Conservation (phyloP, 495 filamentous ascomycete genomes). For the Penicillium arizonense region DNA sequence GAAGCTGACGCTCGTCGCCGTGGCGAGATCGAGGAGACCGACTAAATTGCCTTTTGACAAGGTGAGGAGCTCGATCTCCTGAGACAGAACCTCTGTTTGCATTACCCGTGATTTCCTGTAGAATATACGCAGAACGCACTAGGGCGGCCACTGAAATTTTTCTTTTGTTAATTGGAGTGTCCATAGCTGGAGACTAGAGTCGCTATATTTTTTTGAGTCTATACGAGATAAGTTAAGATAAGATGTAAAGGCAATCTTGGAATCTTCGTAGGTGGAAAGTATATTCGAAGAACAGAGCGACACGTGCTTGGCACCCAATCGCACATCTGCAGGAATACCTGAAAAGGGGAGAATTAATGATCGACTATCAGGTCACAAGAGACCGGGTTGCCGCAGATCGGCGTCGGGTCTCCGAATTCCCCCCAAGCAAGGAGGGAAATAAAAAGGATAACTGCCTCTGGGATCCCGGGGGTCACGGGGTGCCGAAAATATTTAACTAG, state of each 20-base stretch:
- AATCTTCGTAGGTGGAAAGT: no score
- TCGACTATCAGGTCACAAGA: slow-evolving; percentile 2
- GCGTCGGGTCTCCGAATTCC: not conserved
- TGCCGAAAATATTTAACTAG: slow-evolving; percentile 3
- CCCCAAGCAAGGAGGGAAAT: not conserved
- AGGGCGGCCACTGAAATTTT: slow-evolving; percentile 26
- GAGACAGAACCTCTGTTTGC: slow-evolving; percentile 26
- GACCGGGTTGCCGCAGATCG: slow-evolving; percentile 7
- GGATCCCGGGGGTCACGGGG: slow-evolving; percentile 2
- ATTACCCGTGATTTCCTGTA: slow-evolving; percentile 38
- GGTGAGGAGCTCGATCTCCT: slow-evolving; percentile 10
- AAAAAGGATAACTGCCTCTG: not conserved
- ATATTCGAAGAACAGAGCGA: not conserved
- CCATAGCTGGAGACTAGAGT: slow-evolving; percentile 1
- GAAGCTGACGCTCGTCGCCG: slow-evolving; percentile 56
- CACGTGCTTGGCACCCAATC: not conserved
- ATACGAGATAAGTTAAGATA: no score
- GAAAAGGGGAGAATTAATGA: not conserved
- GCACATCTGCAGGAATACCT: not conserved
- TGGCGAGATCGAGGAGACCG: slow-evolving; percentile 44
- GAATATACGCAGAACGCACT: slow-evolving; percentile 33
- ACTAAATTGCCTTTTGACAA: slow-evolving; percentile 34
- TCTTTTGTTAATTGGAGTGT: slow-evolving; percentile 19
- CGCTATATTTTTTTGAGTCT: not conserved
- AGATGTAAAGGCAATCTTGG: no score